phyloP scores from a whole-genome alignment of 371 early-diverging fungal species.

The Mucor plumbeus region DNA sequence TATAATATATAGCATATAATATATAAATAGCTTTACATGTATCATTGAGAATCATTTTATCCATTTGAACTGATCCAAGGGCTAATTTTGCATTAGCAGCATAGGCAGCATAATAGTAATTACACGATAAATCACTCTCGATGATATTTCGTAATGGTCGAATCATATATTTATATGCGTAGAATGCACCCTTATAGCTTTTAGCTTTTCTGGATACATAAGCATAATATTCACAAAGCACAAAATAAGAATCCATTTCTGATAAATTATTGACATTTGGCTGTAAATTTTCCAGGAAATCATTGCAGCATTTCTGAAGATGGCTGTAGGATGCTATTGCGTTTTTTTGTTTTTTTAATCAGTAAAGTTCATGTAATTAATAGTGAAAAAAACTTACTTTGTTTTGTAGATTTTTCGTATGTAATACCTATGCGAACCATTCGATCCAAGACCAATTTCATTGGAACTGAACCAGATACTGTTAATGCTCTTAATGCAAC shows the following conservation, averaged over 20 bases:
- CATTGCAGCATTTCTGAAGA: conserved; percentile 32
- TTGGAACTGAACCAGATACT: conserved; percentile 7
- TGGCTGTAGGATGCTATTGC: conserved; percentile 12
- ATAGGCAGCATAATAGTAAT: conserved; percentile 41
- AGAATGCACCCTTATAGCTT: conserved; percentile 32
- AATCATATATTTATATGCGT: conserved; percentile 40
- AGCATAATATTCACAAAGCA: conserved; percentile 44
- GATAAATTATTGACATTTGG: conserved; percentile 23
- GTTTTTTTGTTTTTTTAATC: background rate
- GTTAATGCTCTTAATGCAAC: conserved; percentile 24
- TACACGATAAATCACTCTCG: conserved; percentile 4
- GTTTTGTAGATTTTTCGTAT: conserved; percentile 36
- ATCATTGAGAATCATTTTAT: conserved; percentile 26
- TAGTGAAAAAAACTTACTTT: conserved; percentile 19
- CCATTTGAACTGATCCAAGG: conserved; percentile 38
- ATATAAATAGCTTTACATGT: conserved; percentile 18
- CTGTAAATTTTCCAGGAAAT: conserved; percentile 22
- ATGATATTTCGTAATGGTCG: conserved; percentile 26
- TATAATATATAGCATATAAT: background rate
- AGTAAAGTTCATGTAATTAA: background rate
- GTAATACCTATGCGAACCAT: conserved; percentile 39
- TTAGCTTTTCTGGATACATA: conserved; percentile 43
- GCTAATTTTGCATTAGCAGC: conserved; percentile 40
- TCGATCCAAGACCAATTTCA: conserved; percentile 34
- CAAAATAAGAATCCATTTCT: conserved; percentile 43